These are phyloP conservation scores for Cucumis sativus DNA, from an alignment of 306 rosid species.

Conservation along the genomic window DNA sequence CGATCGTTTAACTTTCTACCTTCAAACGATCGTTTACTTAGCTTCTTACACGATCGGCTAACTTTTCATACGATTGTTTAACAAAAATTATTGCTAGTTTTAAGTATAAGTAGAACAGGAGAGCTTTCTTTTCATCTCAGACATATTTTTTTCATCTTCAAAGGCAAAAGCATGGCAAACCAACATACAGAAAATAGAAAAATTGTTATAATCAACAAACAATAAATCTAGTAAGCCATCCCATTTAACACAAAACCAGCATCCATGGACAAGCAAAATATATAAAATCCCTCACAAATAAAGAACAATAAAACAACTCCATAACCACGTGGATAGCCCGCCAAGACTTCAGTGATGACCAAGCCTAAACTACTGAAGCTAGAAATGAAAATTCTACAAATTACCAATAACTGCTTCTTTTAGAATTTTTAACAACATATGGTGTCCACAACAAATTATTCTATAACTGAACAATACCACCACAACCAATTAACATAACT, in stretches of 20 bases:
- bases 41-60: too few species aligned
- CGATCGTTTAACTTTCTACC: too few species aligned
- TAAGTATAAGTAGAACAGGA: not conserved
- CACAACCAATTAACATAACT: too few species aligned
- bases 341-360: too few species aligned
- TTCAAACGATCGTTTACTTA: too few species aligned
- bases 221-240: not conserved
- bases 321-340: not conserved
- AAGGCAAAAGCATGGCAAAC: not conserved
- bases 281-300: not conserved
- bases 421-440: too few species aligned
- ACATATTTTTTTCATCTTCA: not conserved
- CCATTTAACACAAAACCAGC: not conserved
- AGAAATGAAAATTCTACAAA: too few species aligned
- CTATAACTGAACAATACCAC: too few species aligned
- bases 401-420: too few species aligned
- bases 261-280: not conserved
- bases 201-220: not conserved
- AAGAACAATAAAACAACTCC: not conserved
- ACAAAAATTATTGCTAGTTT: not conserved
- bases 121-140: not conserved
- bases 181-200: not conserved
- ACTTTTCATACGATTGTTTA: too few species aligned
- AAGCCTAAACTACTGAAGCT: too few species aligned
- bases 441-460: too few species aligned